phyloP scores from a whole-genome alignment of 1,284 basidiomycete species.

The Ceratobasidium papillatum region DNA sequence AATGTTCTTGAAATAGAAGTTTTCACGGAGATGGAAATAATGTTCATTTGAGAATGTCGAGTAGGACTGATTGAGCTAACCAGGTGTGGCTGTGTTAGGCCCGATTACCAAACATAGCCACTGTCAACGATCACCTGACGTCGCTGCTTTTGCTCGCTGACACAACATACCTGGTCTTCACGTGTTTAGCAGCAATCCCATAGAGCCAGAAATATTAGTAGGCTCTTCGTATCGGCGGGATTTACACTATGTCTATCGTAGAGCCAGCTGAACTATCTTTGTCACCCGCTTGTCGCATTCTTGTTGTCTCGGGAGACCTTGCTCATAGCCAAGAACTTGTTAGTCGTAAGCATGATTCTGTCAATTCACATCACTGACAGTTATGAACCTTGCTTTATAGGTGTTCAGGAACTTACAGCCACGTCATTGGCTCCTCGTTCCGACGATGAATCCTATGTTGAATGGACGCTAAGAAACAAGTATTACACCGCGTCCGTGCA shows the following conservation, averaged over 20 bases:
- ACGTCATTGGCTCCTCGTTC: not conserved
- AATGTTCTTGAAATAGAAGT: no score
- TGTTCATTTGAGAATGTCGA: no score
- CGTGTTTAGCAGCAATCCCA: no score
- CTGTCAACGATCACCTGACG: no score
- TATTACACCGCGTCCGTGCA: slow-evolving; percentile 84
- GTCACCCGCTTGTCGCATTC: slow-evolving; percentile 19
- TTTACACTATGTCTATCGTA: not conserved
- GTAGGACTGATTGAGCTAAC: no score
- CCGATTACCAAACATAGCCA: no score
- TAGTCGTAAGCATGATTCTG: slow-evolving; percentile 13
- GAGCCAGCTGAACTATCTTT: slow-evolving; percentile 6
- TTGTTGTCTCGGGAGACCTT: slow-evolving; percentile 24
- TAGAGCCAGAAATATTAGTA: not conserved
- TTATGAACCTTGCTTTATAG: not conserved
- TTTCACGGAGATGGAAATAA: no score
- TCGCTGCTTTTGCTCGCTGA: no score
- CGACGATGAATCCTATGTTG: slow-evolving; percentile 52
- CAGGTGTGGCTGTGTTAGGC: no score
- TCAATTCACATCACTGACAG: slow-evolving; percentile 5
- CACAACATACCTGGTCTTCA: no score
- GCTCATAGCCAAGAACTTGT: slow-evolving; percentile 18
- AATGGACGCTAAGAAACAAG: slow-evolving; percentile 83
- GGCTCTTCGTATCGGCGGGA: no score
- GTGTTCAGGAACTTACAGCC: not conserved